Base-by-base conservation (phyloP, 1,139 yeast genomes). In the Pichia sp. region DNA sequence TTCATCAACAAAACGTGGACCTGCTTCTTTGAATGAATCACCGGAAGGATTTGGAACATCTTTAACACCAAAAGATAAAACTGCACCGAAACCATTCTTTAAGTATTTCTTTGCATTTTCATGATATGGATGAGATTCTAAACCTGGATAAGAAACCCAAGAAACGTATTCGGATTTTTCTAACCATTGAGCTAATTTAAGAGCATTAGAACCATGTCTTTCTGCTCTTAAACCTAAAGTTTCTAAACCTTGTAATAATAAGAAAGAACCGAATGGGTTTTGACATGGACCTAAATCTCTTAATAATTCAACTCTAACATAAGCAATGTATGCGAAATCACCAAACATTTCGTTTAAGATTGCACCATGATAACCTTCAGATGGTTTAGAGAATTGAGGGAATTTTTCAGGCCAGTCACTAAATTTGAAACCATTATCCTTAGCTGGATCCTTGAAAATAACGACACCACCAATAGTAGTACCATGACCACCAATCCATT, bases 401-500 rank as follows among this genome's bases (percentile, higher is more conserved):
- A 72, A 89, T 64, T 81, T 85, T 60, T 80, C 80, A 38, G 94
- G 93, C 67, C 85, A 76, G 50, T 86, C 75, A 47, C 74, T 70
- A 91, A 95, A 91, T 55, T 91, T 93, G 73, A 91, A 91, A 7
- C 61, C 61, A 31, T 55, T 55, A 31, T 57, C 59, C 46, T 55
- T 55, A 19, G 50, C 43, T 48, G 82, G 86, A 54, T 96, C 96
- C 32, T 88, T 76, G 63, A 85, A 96, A 41, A 91, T 74, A 51
- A 91, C 73, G 41, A 81, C 86, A 69, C 98, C 98, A 40, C 86
- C 96, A 63, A 91, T 80, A 40, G 96, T 85, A 46, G 88, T 88
- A 60, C 97, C 97, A 62, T 89, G 97, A 48, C 96, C 98, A 52
- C 95, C 95, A 54, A 91, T 88, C 96, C 96, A 91, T 66, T 91